Conservation (phyloP, 2,329 filamentous ascomycete species). For the Eutypella sp. region DNA sequence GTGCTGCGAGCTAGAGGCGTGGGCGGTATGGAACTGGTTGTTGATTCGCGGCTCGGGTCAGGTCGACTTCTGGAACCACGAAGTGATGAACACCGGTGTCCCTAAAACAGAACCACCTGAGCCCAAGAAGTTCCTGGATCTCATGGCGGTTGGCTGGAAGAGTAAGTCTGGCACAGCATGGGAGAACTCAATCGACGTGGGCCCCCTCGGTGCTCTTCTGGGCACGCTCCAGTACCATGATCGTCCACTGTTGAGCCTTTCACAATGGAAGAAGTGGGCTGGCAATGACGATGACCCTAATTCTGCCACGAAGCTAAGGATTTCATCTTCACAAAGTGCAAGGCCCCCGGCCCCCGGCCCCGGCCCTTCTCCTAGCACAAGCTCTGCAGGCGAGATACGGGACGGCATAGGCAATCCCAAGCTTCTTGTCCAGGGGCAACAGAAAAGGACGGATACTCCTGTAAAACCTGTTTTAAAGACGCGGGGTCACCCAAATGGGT, state of each 20-base stretch:
- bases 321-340: constrained; percentile 2
- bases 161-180: constrained; percentile 11
- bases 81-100: constrained; percentile 5
- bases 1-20: constrained; percentile 5
- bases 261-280: constrained; percentile 10
- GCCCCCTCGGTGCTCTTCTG: background rate
- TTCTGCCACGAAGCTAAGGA: background rate
- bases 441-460: too few relatives aligned
- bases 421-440: too few relatives aligned
- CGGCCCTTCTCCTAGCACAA: background rate
- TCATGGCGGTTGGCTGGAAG: constrained; percentile 17
- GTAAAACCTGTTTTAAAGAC: too few relatives aligned
- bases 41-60: constrained; percentile 5
- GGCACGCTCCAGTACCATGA: constrained; percentile 5
- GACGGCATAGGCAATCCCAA: too few relatives aligned
- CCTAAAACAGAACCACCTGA: constrained; percentile 4
- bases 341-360: background rate
- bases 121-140: background rate
- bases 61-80: constrained; percentile 12
- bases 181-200: constrained; percentile 7
- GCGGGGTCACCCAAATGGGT: too few relatives aligned
- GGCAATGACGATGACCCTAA: background rate
- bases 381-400: background rate
- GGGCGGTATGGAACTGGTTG: constrained; percentile 18
- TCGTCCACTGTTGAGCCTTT: constrained; percentile 3